Conservation (phyloP, 495 filamentous ascomycete genomes). For the Paragyromitra xinjiangensis region DNA sequence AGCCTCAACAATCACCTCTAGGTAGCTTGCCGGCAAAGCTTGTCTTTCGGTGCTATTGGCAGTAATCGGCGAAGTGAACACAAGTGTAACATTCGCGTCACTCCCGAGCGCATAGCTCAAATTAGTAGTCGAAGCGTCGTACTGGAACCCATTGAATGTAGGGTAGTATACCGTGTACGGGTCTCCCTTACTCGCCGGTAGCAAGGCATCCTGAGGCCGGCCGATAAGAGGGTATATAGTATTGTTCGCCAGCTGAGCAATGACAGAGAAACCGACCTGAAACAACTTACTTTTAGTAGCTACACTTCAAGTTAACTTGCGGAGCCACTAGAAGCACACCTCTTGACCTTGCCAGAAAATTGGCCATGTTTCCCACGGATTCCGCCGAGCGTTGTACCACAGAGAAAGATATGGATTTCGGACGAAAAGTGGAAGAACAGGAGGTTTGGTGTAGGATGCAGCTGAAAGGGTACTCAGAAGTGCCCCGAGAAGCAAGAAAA, state of each 20-base stretch:
- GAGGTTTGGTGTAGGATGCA: slow-evolving; percentile 66
- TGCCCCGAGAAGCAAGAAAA: slow-evolving; percentile 26
- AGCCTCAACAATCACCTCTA: slow-evolving; percentile 78
- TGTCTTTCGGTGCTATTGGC: slow-evolving; percentile 90
- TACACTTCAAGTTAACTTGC: slow-evolving; percentile 30
- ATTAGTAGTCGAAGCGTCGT: slow-evolving; percentile 93
- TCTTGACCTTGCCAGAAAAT: slow-evolving; percentile 91
- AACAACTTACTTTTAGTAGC: slow-evolving; percentile 28
- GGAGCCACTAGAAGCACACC: slow-evolving; percentile 59
- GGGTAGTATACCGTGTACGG: slow-evolving; percentile 74
- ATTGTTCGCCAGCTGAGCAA: slow-evolving; percentile 77
- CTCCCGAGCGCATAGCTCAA: slow-evolving; percentile 78
- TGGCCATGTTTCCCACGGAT: slow-evolving; percentile 92
- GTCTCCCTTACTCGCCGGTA: slow-evolving; percentile 56
- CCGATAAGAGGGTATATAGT: slow-evolving; percentile 88
- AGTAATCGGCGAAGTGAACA: slow-evolving; percentile 92
- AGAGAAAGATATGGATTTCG: slow-evolving; percentile 92
- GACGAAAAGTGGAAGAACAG: slow-evolving; percentile 85
- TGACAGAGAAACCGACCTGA: slow-evolving; percentile 79
- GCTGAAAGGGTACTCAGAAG: slow-evolving; percentile 30
- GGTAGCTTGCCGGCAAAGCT: slow-evolving; percentile 86
- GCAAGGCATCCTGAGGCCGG: slow-evolving; percentile 81
- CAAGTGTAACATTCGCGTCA: slow-evolving; percentile 73
- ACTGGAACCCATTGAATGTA: slow-evolving; percentile 78
- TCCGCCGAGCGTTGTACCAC: slow-evolving; percentile 79